phyloP scores from a whole-genome alignment of 2,329 filamentous ascomycete species.

The Cercospora sp. region DNA sequence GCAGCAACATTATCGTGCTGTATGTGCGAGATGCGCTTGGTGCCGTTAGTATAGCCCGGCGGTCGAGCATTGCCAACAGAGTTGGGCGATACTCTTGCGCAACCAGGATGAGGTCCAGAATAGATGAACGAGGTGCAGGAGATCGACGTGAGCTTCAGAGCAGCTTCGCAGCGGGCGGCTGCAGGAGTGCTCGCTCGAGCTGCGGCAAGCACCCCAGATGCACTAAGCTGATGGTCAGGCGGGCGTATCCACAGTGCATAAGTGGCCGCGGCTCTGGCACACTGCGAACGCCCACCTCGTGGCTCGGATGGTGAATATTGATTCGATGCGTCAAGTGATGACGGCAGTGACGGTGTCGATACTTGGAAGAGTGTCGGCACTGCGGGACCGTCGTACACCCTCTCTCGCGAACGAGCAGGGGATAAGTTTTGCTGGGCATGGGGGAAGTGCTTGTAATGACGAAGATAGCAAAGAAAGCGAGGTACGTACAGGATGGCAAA shows the following conservation, averaged over 20 bases:
- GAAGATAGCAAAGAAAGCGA: conserved; percentile 11
- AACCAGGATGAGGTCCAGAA: conserved; percentile 16
- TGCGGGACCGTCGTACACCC: conserved; percentile 30
- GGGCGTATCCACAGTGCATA: conserved; percentile 36
- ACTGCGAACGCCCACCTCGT: conserved; percentile 30
- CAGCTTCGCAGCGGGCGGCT: conserved; percentile 27
- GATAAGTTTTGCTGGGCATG: conserved; percentile 19
- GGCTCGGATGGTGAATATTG: conserved; percentile 25
- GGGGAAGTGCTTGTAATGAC: conserved; percentile 17
- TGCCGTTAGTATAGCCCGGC: background rate
- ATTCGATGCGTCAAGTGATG: conserved; percentile 23
- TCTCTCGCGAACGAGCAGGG: conserved; percentile 19
- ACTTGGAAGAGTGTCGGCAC: conserved; percentile 20
- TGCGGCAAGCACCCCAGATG: conserved; percentile 29
- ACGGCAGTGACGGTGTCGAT: conserved; percentile 21
- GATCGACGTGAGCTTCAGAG: conserved; percentile 28
- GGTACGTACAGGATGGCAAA: conserved; percentile 92
- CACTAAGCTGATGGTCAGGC: conserved; percentile 38
- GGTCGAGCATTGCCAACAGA: background rate
- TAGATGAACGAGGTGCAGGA: conserved; percentile 21
- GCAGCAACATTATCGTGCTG: background rate
- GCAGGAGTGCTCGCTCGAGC: conserved; percentile 25
- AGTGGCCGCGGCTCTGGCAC: conserved; percentile 31
- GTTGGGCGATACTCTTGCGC: conserved; percentile 3
- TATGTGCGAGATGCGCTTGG: background rate